Percentiles rank a stretch among this genome's conserved stretches.
phyloP scores from a whole-genome alignment of 495 filamentous ascomycete species.

The Talaromyces trachyspermus region DNA sequence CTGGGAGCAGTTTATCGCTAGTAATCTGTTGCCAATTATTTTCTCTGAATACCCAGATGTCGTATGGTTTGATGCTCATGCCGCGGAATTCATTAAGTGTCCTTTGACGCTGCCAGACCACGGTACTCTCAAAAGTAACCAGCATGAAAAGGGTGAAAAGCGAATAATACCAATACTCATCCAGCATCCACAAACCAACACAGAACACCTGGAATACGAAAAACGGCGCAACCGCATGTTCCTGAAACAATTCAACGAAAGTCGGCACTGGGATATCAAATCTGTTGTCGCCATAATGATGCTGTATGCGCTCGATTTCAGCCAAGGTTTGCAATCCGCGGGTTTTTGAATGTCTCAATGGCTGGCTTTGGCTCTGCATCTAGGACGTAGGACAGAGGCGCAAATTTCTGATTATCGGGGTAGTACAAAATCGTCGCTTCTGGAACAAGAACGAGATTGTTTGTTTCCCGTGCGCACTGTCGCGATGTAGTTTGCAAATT shows the following conservation, averaged over 20 bases:
- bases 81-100: constrained; percentile 96
- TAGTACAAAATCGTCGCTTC: constrained; percentile 92
- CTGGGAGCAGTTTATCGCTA: constrained; percentile 90
- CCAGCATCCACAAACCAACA: constrained; percentile 95
- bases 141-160: constrained; percentile 98
- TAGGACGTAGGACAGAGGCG: constrained; percentile 75
- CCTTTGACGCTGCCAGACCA: constrained; percentile 97
- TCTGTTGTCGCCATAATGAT: constrained; percentile 94
- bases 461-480: constrained; percentile 62
- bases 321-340: constrained; percentile 61
- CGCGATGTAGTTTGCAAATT: constrained; percentile 71
- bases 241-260: constrained; percentile 93
- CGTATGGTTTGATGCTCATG: constrained; percentile 98
- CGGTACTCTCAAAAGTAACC: constrained; percentile 93
- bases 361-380: constrained; percentile 75
- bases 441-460: constrained; percentile 93
- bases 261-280: constrained; percentile 97
- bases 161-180: constrained; percentile 99
- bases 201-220: constrained; percentile 99
- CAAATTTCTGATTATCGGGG: constrained; percentile 58
- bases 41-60: constrained; percentile 79
- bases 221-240: constrained; percentile 97
- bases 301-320: constrained; percentile 68
- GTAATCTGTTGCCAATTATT: constrained; percentile 82
- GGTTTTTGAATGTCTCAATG: constrained; percentile 68